Conservation (phyloP, 2,329 filamentous ascomycete species). For the Cadophora luteo-olivacea region DNA sequence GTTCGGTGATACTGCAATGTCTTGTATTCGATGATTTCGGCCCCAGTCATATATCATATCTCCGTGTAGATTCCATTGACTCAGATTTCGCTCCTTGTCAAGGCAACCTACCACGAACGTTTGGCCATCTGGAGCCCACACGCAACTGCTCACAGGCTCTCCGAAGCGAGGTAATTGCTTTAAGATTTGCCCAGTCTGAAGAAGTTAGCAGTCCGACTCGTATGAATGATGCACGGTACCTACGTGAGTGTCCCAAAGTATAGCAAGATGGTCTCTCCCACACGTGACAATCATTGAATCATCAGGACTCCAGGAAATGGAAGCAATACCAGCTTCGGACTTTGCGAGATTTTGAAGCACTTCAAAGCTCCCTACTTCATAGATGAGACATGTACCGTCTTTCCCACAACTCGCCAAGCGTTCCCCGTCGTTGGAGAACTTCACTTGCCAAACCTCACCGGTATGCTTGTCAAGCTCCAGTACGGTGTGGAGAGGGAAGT, state of each 20-base stretch:
- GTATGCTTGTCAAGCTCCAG: constrained; percentile 74
- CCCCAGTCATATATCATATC: constrained; percentile 70
- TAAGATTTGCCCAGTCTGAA: constrained; percentile 67
- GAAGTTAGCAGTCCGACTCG: constrained; percentile 32
- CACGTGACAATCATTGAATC: constrained; percentile 87
- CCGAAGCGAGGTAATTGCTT: constrained; percentile 72
- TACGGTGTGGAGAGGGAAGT: constrained; percentile 78
- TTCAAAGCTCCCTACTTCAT: constrained; percentile 75
- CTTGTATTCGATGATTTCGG: constrained; percentile 77
- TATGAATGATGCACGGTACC: constrained; percentile 41
- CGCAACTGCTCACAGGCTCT: constrained; percentile 87
- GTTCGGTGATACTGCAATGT: constrained; percentile 82
- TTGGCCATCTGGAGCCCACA: constrained; percentile 82
- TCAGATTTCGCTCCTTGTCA: constrained; percentile 69
- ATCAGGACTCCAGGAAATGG: constrained; percentile 91
- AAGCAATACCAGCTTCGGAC: constrained; percentile 75
- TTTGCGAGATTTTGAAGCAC: constrained; percentile 66
- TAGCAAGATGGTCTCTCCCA: constrained; percentile 73
- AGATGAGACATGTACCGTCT: constrained; percentile 79
- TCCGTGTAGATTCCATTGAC: constrained; percentile 73
- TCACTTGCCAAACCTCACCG: constrained; percentile 90
- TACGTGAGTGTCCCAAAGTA: constrained; percentile 77
- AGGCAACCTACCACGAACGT: constrained; percentile 83
- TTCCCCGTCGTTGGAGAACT: constrained; percentile 87
- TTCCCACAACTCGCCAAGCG: constrained; percentile 83